Conservation (phyloP, 1,284 basidiomycete genomes). For the Omphalotus olearius region DNA sequence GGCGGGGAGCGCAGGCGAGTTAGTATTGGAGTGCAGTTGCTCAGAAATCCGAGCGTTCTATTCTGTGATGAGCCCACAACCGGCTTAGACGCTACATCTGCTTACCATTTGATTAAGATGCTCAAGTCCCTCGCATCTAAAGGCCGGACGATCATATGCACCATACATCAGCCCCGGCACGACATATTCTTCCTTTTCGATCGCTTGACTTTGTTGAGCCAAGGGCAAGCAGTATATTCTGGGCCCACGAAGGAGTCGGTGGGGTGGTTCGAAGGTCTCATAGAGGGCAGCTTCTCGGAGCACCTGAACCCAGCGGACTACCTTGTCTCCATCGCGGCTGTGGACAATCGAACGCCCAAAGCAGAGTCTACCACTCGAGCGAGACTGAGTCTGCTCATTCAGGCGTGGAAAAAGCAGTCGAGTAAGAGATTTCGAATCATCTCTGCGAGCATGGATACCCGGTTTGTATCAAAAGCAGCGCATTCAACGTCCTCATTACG, state of each 20-base stretch:
- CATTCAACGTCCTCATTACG: slow-evolving; percentile 22
- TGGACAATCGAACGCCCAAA: slow-evolving; percentile 38
- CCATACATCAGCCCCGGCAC: slow-evolving; percentile 47
- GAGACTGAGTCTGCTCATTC: slow-evolving; percentile 24
- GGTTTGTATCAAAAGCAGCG: neutral
- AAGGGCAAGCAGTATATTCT: slow-evolving; percentile 39
- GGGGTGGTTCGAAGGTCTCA: slow-evolving; percentile 31
- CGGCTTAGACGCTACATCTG: slow-evolving; percentile 43
- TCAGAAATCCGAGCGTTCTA: slow-evolving; percentile 42
- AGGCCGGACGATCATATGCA: slow-evolving; percentile 42
- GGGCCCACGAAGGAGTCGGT: slow-evolving; percentile 32
- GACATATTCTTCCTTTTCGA: slow-evolving; percentile 46
- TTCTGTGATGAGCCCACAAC: slow-evolving; percentile 44
- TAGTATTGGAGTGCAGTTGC: slow-evolving; percentile 32
- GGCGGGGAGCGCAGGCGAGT: slow-evolving; percentile 41
- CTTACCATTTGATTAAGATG: slow-evolving; percentile 42
- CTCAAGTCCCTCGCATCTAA: slow-evolving; percentile 39
- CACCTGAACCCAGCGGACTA: slow-evolving; percentile 40
- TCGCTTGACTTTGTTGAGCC: slow-evolving; percentile 38
- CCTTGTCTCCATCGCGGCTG: slow-evolving; percentile 40
- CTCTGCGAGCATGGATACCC: neutral
- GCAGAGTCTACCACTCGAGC: slow-evolving; percentile 28
- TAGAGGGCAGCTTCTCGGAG: slow-evolving; percentile 27
- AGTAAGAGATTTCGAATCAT: neutral
- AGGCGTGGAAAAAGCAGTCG: slow-evolving; percentile 24